phyloP scores from a whole-genome alignment of 2,329 filamentous ascomycete species.

The Dothideomycetes sp. region DNA sequence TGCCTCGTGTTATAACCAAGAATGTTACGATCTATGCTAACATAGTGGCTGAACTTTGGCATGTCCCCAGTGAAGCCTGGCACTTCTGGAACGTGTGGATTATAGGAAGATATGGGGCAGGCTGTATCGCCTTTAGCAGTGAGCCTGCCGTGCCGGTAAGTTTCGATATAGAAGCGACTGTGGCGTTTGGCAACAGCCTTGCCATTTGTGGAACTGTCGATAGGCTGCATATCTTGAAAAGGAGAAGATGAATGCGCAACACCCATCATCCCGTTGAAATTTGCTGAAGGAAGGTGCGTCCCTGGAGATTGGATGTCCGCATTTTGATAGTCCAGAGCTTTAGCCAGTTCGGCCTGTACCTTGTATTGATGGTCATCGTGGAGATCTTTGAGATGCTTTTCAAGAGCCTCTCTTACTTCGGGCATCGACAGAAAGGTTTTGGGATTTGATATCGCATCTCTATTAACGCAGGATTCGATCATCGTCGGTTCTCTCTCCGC shows the following conservation, averaged over 20 bases:
- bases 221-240: neutral
- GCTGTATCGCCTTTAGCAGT: no score
- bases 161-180: no score
- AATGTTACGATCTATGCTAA: constrained; percentile 29
- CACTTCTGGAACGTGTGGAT: constrained; percentile 5
- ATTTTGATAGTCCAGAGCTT: neutral
- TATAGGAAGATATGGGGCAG: no score
- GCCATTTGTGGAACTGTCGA: neutral
- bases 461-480: no score
- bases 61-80: constrained; percentile 12
- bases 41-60: constrained; percentile 30
- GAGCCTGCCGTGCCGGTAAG: no score
- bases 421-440: neutral
- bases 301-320: neutral
- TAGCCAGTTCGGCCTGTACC: constrained; percentile 5
- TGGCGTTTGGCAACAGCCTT: neutral
- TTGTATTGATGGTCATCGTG: constrained; percentile 11
- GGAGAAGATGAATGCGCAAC: neutral
- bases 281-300: neutral
- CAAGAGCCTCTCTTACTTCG: neutral
- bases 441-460: no score
- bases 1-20: constrained; percentile 29
- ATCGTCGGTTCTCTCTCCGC: no score
- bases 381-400: constrained; percentile 4
- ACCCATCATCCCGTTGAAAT: neutral